phyloP scores from a whole-genome alignment of 2,329 filamentous ascomycete species.

The Ophiostoma pallidulum region DNA sequence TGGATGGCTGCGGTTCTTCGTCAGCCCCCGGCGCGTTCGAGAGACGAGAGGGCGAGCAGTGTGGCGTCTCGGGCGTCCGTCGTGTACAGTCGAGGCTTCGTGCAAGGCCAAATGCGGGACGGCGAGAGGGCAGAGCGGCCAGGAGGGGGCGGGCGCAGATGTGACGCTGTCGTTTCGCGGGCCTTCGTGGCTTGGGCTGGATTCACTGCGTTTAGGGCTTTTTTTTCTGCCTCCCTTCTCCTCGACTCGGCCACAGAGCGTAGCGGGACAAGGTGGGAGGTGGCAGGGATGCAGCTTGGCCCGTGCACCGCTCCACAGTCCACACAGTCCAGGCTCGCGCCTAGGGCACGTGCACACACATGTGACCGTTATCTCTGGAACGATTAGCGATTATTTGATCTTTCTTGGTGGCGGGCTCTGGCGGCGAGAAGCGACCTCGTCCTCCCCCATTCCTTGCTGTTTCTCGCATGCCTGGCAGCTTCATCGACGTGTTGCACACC shows the following conservation, averaged over 20 bases:
- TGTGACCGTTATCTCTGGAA: constrained; percentile 6
- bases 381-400: not conserved
- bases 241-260: not conserved
- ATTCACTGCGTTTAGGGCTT: not conserved
- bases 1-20: no score
- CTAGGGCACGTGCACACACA: constrained; percentile 7
- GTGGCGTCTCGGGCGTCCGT: no score
- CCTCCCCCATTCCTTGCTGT: no score
- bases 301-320: constrained; percentile 4
- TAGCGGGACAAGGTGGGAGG: not conserved
- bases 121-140: no score
- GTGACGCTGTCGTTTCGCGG: constrained; percentile 6
- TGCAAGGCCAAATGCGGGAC: not conserved
- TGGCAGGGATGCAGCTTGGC: constrained; percentile 2
- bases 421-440: no score
- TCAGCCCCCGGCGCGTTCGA: no score
- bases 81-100: no score
- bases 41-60: constrained; percentile 2
- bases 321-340: not conserved
- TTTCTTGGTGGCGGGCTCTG: not conserved
- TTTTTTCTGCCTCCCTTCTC: not conserved
- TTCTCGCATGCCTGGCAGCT: no score
- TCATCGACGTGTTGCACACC: no score
- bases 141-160: no score
- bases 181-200: not conserved